Evolutionary conservation across 108 stramenopile genomes (phyloP).

Genomic region (Nannochloropsis oceanica): DNA sequence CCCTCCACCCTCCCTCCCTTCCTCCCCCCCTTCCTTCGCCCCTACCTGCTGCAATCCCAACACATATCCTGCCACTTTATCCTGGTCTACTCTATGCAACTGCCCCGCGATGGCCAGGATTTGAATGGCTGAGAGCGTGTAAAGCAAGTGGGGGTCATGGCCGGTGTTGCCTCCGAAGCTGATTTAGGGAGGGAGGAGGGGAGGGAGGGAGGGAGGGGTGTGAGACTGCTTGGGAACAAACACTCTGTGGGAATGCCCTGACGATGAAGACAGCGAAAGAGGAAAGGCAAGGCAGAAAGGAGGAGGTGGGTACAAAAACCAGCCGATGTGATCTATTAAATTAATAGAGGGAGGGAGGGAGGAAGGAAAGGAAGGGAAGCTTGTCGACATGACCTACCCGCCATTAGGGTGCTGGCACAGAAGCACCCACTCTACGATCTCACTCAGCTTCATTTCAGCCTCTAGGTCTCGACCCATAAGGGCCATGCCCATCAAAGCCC

Average conservation of each 20-base stretch:
- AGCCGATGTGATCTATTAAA: too few relatives aligned
- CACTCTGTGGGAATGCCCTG: too few relatives aligned
- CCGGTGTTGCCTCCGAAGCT: constrained; percentile 86
- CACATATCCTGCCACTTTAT: constrained; percentile 55
- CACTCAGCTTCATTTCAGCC: constrained; percentile 3
- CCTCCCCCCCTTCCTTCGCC: neutral
- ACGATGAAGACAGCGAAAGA: neutral
- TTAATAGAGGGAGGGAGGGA: neutral
- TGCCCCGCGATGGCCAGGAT: constrained; percentile 68
- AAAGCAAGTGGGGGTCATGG: constrained; percentile 88
- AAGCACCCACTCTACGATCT: constrained; percentile 81
- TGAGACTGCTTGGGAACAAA: neutral
- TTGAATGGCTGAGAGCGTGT: constrained; percentile 93
- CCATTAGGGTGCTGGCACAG: constrained; percentile 52
- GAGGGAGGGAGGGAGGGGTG: neutral
- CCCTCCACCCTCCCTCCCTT: neutral
- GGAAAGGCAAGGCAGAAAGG: neutral
- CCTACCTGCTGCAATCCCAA: constrained; percentile 51
- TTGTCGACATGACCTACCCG: constrained; percentile 2
- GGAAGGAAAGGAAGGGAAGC: neutral
- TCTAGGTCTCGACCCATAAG: constrained; percentile 51
- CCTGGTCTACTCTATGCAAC: constrained; percentile 26
- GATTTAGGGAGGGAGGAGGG: neutral
- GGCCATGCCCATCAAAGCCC: constrained; percentile 79
- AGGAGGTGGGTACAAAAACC: neutral